Percentiles rank a stretch among this genome's conserved stretches.
phyloP scores from a whole-genome alignment of 148 eudicot genomes.

The Rhododendron kiyosumense region DNA sequence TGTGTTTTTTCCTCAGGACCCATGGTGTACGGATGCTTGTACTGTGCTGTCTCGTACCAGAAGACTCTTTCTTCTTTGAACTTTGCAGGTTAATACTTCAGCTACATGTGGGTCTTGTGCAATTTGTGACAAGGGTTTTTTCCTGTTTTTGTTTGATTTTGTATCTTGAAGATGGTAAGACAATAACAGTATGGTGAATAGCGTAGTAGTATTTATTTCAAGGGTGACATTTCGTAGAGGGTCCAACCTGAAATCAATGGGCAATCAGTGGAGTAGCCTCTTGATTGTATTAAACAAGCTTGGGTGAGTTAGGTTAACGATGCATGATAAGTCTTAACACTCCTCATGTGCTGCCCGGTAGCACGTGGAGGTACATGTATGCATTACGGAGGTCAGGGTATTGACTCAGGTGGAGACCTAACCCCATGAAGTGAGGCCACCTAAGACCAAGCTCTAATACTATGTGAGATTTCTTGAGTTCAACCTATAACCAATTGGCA shows the following conservation, averaged over 20 bases:
- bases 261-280: background rate
- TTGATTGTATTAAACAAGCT: background rate
- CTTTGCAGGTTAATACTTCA: slow-evolving; percentile 63
- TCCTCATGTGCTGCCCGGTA: background rate
- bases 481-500: background rate
- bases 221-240: background rate
- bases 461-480: background rate
- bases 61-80: slow-evolving; percentile 60
- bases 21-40: slow-evolving; percentile 96
- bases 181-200: background rate
- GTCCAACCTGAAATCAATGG: background rate
- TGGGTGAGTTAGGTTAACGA: background rate
- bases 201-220: background rate
- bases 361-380: background rate
- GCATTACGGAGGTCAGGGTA: background rate
- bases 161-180: background rate
- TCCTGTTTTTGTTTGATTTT: background rate
- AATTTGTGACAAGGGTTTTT: background rate
- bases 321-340: background rate
- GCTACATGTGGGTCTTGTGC: background rate
- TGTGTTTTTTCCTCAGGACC: slow-evolving; percentile 50
- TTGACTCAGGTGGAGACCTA: background rate
- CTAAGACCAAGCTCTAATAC: background rate
- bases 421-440: background rate
- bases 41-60: slow-evolving; percentile 79